Evolutionary conservation across 257 asterid genomes (phyloP), one percentile per base, ranked within the genome.

Genomic region (Striga asiatica): DNA sequence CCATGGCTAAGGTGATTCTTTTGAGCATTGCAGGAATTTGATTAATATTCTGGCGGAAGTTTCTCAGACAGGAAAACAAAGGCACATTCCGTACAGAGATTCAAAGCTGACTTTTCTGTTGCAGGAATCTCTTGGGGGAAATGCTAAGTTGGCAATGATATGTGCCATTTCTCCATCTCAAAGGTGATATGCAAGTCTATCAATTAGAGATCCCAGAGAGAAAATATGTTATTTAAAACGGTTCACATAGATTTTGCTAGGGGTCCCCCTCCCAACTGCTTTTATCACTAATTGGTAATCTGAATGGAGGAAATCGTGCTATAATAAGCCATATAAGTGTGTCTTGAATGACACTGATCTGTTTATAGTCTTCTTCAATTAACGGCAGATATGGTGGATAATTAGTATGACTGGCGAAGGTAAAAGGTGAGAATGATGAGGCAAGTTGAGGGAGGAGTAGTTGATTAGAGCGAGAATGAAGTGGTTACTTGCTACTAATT

Each of bases 101-200:
- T 92, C 99, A 47, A 92, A 92, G 74, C 66, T 92, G 78, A 92
- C 99, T 34, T 92, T 92, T 76, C 72, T 92, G 67, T 76, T 92
- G 66, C 99, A 92, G 78, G 99, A 92, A 71, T 92, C 99, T 56
- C 81, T 92, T 12, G 99, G 99, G 32, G 99, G 97, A 35, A 92
- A 92, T 59, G 97, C 99, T 34, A 92, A 92, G 81, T 64, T 92
- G 72, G 97, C 94, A 13, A 92, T 92, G 97, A 81, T 92, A 62
- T 92, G 99, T 73, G 97, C 95, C 63, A 75, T 92, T 67, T 80
- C 97, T 74, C 99, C 95, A 16, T 71, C 84, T 56, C 93, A 60
- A 75, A 92, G 99, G 97, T 89, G 51, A 65, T 49, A 37, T 41
- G 13, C 53, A 24, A 34, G n/a, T n/a, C n/a, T n/a, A 37, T 29